phyloP scores from a whole-genome alignment of 1,284 basidiomycete genomes.

The Rhodotorula glutinis region DNA sequence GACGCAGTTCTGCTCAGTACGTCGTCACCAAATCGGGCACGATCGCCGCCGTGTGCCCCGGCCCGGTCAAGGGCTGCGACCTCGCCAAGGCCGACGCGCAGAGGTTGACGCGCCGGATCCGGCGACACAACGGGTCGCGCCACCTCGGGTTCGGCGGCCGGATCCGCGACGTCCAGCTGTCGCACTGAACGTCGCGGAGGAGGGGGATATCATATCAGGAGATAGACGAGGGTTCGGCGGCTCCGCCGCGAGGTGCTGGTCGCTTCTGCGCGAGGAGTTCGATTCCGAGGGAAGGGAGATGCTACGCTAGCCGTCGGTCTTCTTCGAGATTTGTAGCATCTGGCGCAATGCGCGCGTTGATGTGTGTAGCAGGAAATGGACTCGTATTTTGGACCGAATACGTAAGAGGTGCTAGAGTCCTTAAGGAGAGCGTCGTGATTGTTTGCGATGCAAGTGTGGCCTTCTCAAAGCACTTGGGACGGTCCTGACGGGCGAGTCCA shows the following conservation, averaged over 20 bases:
- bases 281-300: not conserved
- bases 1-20: no score
- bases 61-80: slow-evolving; percentile 37
- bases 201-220: not conserved
- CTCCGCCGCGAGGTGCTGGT: no score
- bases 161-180: slow-evolving; percentile 7
- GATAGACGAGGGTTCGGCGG: no score
- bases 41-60: slow-evolving; percentile 37
- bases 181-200: not conserved
- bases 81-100: slow-evolving; percentile 10
- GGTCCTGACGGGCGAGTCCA: no score
- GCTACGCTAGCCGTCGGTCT: no score
- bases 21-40: slow-evolving; percentile 30
- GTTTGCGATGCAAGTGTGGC: no score
- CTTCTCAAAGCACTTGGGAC: no score
- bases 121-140: not conserved
- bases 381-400: no score
- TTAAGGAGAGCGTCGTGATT: no score
- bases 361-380: not conserved
- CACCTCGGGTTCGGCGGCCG: slow-evolving; percentile 11
- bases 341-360: no score
- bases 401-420: no score
- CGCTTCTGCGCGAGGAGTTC: not conserved
- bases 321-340: no score
- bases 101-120: slow-evolving; percentile 1